Conservation (phyloP, 140 eudicot genomes). For the Eryngium alpinum region DNA sequence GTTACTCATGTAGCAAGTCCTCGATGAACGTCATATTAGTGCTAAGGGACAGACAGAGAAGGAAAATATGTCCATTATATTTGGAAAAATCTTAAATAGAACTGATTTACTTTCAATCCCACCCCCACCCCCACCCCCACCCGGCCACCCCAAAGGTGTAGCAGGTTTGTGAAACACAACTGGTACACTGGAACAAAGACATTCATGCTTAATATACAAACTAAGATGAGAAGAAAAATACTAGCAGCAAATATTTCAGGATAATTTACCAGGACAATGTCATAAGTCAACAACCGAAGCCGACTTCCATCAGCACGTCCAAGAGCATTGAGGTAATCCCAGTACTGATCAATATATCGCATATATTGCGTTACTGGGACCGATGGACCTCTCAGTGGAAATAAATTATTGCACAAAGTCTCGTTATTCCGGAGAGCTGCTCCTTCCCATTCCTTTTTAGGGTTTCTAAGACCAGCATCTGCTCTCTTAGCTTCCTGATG, state of each 20-base stretch:
- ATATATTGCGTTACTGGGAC: conserved; percentile 74
- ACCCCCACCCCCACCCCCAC: too few relatives aligned
- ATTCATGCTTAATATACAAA: not conserved
- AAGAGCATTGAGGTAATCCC: conserved; percentile 93
- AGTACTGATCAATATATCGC: conserved; percentile 85
- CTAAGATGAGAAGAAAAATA: not conserved
- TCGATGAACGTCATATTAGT: too few relatives aligned
- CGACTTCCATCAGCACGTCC: conserved; percentile 99
- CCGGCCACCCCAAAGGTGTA: too few relatives aligned
- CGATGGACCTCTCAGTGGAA: conserved; percentile 82
- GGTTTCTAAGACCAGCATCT: conserved; percentile 80
- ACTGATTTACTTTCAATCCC: too few relatives aligned
- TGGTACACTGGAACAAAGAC: not conserved
- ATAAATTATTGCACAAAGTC: conserved; percentile 86
- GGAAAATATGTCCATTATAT: too few relatives aligned
- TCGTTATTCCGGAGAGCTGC: conserved; percentile 94
- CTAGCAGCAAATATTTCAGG: not conserved
- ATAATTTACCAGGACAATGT: conserved; percentile 77
- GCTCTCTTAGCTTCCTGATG: conserved; percentile 99
- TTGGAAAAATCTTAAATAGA: too few relatives aligned
- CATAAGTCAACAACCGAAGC: conserved; percentile 85
- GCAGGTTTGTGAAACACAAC: not conserved
- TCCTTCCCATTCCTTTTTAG: conserved; percentile 99
- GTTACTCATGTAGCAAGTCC: too few relatives aligned
- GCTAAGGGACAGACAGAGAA: too few relatives aligned